A percentile compares a stretch with the other conserved stretches of the same genome.
Evolutionary conservation across 148 eudicot species (phyloP).

Genomic region (Simmondsia chinensis): DNA sequence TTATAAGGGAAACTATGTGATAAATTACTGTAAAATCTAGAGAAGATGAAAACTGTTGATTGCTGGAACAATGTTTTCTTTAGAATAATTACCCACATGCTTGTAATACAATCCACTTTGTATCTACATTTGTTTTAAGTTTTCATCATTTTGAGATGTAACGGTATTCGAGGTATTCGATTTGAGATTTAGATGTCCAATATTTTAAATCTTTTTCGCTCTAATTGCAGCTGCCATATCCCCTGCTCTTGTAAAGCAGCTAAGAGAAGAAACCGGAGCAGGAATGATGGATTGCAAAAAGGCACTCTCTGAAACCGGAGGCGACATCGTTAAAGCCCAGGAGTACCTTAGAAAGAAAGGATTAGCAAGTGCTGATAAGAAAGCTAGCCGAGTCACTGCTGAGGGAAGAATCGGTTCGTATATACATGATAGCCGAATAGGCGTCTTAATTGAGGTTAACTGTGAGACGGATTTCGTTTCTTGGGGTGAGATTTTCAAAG

Average conservation of each 20-base stretch:
- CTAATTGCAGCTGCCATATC: slow-evolving; percentile 46
- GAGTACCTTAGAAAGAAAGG: slow-evolving; percentile 95
- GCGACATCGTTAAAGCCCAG: slow-evolving; percentile 71
- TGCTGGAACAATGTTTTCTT: too few species aligned
- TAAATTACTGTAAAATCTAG: too few species aligned
- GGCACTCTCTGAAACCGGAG: slow-evolving; percentile 77
- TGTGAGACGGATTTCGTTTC: slow-evolving; percentile 98
- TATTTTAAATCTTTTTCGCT: slow-evolving; percentile 4
- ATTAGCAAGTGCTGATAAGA: slow-evolving; percentile 90
- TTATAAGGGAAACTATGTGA: too few species aligned
- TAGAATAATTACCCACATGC: too few species aligned
- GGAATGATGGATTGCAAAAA: slow-evolving; percentile 99
- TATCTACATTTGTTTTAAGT: too few species aligned
- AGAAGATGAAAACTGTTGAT: too few species aligned
- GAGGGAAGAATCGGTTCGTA: slow-evolving; percentile 95
- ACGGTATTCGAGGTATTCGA: too few species aligned
- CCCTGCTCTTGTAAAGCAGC: slow-evolving; percentile 88
- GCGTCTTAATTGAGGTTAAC: slow-evolving; percentile 83
- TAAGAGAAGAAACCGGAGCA: slow-evolving; percentile 89
- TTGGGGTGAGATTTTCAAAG: slow-evolving; percentile 82
- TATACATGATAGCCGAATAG: slow-evolving; percentile 86
- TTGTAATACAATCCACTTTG: too few species aligned
- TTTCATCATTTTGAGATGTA: too few species aligned
- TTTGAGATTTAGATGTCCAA: neutral
- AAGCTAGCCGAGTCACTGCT: slow-evolving; percentile 79